These are phyloP conservation scores for Yamadazyma ubonensis DNA, from an alignment of 805 yeast genomes.

Conservation along the genomic window DNA sequence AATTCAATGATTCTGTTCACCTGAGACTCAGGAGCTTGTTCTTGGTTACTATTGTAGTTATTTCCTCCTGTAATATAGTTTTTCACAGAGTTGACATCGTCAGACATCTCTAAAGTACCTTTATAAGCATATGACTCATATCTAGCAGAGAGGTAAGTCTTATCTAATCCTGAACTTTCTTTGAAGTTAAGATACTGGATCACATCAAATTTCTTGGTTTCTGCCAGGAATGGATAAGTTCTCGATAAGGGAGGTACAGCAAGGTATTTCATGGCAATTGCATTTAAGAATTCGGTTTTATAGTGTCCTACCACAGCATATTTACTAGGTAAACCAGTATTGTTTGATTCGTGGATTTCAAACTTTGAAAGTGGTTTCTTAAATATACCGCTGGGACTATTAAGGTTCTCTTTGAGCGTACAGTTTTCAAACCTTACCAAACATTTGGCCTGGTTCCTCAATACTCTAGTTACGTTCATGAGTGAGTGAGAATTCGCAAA, in stretches of 20 bases:
- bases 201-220: constrained; percentile 26
- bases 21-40: constrained; percentile 30
- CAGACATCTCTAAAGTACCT: constrained; percentile 55
- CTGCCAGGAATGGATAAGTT: constrained; percentile 49
- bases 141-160: constrained; percentile 81
- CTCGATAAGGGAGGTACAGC: constrained; percentile 54
- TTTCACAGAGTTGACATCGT: constrained; percentile 64
- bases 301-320: constrained; percentile 41
- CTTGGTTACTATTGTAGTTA: constrained; percentile 44
- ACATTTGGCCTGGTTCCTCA: constrained; percentile 8
- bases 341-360: constrained; percentile 19
- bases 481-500: constrained; percentile 1
- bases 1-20: constrained; percentile 22
- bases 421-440: constrained; percentile 14
- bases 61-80: constrained; percentile 57
- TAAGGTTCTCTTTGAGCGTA: constrained; percentile 11
- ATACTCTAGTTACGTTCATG: constrained; percentile 1
- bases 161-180: constrained; percentile 36
- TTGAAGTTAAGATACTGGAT: constrained; percentile 35
- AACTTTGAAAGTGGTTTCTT: constrained; percentile 26
- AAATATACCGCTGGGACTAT: constrained; percentile 15
- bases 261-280: constrained; percentile 55
- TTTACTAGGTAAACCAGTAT: constrained; percentile 17
- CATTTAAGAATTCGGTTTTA: constrained; percentile 54
- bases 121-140: constrained; percentile 73